Conservation (phyloP, 2,329 filamentous ascomycete genomes). For the Exophiala alcalophila region DNA sequence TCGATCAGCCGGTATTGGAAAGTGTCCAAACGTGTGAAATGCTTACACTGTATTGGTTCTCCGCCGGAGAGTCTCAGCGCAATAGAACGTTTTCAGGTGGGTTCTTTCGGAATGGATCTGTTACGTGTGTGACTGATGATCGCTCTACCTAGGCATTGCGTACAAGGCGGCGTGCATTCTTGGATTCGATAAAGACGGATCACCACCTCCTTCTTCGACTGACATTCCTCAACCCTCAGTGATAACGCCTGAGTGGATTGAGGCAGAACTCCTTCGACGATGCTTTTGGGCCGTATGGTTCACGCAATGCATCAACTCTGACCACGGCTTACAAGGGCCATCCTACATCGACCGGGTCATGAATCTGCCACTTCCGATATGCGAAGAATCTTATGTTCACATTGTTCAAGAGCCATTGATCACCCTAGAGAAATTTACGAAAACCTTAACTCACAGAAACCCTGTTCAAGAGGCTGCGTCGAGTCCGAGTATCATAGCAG, state of each 20-base stretch:
- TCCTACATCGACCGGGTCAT: conserved; percentile 10
- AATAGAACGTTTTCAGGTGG: conserved; percentile 19
- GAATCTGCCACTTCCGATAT: conserved; percentile 14
- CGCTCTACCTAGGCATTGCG: conserved; percentile 9
- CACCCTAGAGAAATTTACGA: too few relatives aligned
- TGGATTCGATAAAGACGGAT: conserved; percentile 3
- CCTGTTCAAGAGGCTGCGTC: conserved; percentile 1
- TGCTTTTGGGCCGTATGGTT: conserved; percentile 22
- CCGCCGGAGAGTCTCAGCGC: conserved; percentile 12
- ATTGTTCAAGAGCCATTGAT: conserved; percentile 3
- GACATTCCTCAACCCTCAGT: not conserved
- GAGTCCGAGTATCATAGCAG: conserved; percentile 14
- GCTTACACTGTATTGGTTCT: conserved; percentile 18
- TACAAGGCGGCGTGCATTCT: conserved; percentile 17
- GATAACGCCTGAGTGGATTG: conserved; percentile 1
- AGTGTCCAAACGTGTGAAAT: conserved; percentile 17
- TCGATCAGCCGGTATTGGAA: conserved; percentile 17
- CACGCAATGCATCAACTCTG: conserved; percentile 16
- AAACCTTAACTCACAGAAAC: too few relatives aligned
- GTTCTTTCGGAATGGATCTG: not conserved
- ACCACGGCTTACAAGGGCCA: conserved; percentile 6
- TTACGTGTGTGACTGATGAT: not conserved
- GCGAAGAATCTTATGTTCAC: conserved; percentile 4
- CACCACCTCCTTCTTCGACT: not conserved
- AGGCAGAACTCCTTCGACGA: conserved; percentile 5